Base-by-base conservation (phyloP, 768 basidiomycete genomes). In the Gloeostereum incarnatum region DNA sequence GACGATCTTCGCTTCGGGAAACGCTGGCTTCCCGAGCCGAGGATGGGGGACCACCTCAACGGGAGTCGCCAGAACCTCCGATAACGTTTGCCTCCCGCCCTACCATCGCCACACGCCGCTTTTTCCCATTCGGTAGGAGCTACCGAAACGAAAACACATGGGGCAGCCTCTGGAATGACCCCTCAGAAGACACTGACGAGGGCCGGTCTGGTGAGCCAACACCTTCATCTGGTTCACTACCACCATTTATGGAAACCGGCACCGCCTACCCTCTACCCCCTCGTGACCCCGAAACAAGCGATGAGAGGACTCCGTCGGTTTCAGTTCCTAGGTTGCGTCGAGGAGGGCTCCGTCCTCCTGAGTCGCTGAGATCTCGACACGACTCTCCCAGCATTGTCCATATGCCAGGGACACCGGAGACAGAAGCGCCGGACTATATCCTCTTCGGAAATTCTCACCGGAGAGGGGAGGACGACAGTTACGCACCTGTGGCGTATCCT, bases 341-440 rank as follows among this genome's bases (percentile, higher is more conserved):
- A 2, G 78, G 81, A n/a, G 76, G 79, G 2, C 50, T 83, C 4
- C 71, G 74, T 4, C 71, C 80, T 4, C 77, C 79, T 0, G 82
- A 84, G 48, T 70, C 73, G 1, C 56, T 79, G 45, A 50, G 79
- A 2, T 56, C 71, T 11, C 66, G 70, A 21, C 63, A 67, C 45
- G 55, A 59, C 11, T 71, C 71, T 10, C 68, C 67, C 13, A n/a
- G n/a, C n/a, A n/a, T n/a, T n/a, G n/a, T n/a, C n/a, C n/a, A n/a
- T n/a, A n/a, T n/a, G n/a, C n/a, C n/a, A n/a, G n/a, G n/a, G n/a
- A n/a, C n/a, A n/a, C n/a, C n/a, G 38, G 23, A 21, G 32, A 27
- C 20, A 29, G 23, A n/a, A n/a, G 24, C 10, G 16, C 22, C 26
- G 39, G 27, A 26, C 36, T 42, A 25, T 36, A 39, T 31, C 40